Conservation (phyloP, 495 filamentous ascomycete genomes). For the Tetracladium setigerum region DNA sequence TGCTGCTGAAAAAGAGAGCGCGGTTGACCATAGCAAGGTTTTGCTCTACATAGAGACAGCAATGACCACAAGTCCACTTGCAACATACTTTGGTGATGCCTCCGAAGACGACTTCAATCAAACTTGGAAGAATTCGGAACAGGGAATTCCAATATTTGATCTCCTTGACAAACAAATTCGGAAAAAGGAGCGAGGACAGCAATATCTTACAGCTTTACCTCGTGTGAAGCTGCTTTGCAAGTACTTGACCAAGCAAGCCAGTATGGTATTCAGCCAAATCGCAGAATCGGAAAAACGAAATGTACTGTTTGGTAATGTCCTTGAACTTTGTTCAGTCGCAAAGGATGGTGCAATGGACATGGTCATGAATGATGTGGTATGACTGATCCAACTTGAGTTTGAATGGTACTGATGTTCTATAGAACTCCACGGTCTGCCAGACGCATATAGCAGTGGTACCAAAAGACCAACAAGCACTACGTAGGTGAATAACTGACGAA, state of each 20-base stretch:
- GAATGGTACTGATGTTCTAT: background rate
- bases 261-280: conserved; percentile 39
- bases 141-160: conserved; percentile 33
- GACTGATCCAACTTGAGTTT: background rate
- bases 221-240: conserved; percentile 38
- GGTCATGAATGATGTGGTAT: conserved; percentile 20
- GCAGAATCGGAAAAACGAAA: conserved; percentile 46
- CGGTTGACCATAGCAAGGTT: conserved; percentile 45
- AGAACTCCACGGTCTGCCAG: conserved; percentile 24
- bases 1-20: conserved; percentile 43
- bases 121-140: conserved; percentile 7
- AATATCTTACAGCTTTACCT: conserved; percentile 30
- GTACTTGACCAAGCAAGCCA: conserved; percentile 32
- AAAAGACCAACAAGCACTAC: conserved; percentile 5
- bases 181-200: conserved; percentile 30
- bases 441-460: conserved; percentile 30
- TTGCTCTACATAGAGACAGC: conserved; percentile 44
- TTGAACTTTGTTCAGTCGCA: conserved; percentile 28
- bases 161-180: conserved; percentile 38
- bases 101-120: conserved; percentile 21
- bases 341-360: conserved; percentile 21
- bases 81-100: conserved; percentile 30
- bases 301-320: conserved; percentile 41
- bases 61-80: conserved; percentile 37
- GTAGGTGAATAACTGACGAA: background rate